Evolutionary conservation across 371 early-diverging fungal species (phyloP).

Genomic region (Syncephalastrum racemosum): DNA sequence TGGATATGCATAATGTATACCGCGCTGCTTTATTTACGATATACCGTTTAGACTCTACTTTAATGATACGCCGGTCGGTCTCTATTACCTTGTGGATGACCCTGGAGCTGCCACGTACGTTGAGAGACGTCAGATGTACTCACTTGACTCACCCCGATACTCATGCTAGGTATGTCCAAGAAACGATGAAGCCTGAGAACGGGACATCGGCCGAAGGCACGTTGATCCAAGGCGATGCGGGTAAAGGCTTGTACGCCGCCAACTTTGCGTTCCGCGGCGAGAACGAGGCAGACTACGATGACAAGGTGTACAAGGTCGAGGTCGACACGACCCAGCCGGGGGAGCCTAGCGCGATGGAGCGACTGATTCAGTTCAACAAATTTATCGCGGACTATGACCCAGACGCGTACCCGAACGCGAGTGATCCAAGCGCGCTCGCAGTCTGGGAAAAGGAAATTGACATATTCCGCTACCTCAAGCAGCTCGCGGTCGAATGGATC

Average conservation of each 20-base stretch:
- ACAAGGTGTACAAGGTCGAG: constrained; percentile 20
- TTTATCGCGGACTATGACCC: constrained; percentile 22
- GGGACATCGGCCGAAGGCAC: constrained; percentile 15
- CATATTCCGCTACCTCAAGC: constrained; percentile 28
- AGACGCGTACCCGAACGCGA: background rate
- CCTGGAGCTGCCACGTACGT: constrained; percentile 23
- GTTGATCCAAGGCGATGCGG: constrained; percentile 38
- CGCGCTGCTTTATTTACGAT: background rate
- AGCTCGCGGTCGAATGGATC: constrained; percentile 44
- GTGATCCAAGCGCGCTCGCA: background rate
- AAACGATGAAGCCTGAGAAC: background rate
- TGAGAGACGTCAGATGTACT: background rate
- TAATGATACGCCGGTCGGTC: constrained; percentile 33
- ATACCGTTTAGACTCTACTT: constrained; percentile 26
- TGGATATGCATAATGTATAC: background rate
- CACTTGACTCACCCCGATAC: background rate
- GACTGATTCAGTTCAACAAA: constrained; percentile 33
- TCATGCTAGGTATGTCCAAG: background rate
- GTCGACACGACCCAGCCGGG: constrained; percentile 17
- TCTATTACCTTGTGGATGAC: constrained; percentile 42
- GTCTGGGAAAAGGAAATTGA: constrained; percentile 20
- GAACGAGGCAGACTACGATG: constrained; percentile 20
- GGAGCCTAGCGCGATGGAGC: constrained; percentile 16
- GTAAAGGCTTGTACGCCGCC: constrained; percentile 28
- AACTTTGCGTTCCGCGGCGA: constrained; percentile 33